phyloP scores from a whole-genome alignment of 345 rosid genomes.

The Syzygium jambos region DNA sequence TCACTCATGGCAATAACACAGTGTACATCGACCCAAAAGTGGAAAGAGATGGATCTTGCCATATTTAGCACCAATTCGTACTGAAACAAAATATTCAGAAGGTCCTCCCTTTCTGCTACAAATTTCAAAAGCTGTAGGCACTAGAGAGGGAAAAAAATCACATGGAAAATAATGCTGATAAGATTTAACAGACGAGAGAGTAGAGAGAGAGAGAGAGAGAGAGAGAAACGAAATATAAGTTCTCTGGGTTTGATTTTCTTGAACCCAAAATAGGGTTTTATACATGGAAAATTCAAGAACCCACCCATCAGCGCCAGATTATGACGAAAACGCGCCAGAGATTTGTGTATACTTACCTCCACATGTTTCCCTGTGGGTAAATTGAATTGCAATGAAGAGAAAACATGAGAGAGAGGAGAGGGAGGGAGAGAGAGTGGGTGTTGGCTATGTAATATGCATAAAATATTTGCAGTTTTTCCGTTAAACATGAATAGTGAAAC shows the following conservation, averaged over 20 bases:
- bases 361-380: not conserved
- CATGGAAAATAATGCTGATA: not conserved
- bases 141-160: not conserved
- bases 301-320: not conserved
- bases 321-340: not conserved
- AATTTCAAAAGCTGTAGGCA: not conserved
- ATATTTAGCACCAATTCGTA: not conserved
- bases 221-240: not conserved
- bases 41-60: not conserved
- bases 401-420: not conserved
- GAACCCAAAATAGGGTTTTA: not conserved
- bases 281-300: not conserved
- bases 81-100: not conserved
- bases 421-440: not conserved
- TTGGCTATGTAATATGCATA: not conserved
- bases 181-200: not conserved
- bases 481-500: slow-evolving; percentile 17
- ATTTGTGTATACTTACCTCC: not conserved
- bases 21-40: not conserved
- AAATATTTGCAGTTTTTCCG: slow-evolving; percentile 2
- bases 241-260: not conserved
- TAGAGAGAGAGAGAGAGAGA: not conserved
- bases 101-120: not conserved
- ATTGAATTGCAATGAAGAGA: not conserved
- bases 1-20: not conserved